Evolutionary conservation across 1,139 yeast species (phyloP).

Genomic region (Debaryomyces sp.): DNA sequence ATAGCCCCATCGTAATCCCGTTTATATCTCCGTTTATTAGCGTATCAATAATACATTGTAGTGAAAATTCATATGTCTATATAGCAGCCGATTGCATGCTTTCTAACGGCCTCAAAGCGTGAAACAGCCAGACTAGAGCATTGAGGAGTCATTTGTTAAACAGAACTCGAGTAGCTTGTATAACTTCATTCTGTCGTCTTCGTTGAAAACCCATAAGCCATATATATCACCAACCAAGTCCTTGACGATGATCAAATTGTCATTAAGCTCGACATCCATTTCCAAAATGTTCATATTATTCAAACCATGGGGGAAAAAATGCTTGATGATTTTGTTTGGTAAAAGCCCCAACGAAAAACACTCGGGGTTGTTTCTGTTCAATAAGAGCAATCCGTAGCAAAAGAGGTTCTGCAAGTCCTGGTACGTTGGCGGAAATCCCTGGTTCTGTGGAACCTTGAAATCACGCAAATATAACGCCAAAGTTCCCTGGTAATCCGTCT

Average conservation of each 20-base stretch:
- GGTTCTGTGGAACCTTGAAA: conserved; percentile 33
- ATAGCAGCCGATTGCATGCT: neutral
- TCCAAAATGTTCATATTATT: conserved; percentile 45
- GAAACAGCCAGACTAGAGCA: conserved; percentile 6
- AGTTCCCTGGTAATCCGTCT: conserved; percentile 79
- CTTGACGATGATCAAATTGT: conserved; percentile 77
- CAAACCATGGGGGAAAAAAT: conserved; percentile 42
- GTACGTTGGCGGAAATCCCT: conserved; percentile 25
- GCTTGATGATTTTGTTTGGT: conserved; percentile 55
- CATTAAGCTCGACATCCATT: conserved; percentile 79
- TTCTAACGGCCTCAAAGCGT: neutral
- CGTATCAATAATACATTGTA: neutral
- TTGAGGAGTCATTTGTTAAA: conserved; percentile 39
- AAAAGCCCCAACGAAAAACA: conserved; percentile 81
- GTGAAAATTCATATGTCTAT: neutral
- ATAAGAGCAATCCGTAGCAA: conserved; percentile 76
- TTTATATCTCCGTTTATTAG: neutral
- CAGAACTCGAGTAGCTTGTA: conserved; percentile 62
- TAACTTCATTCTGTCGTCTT: conserved; percentile 67
- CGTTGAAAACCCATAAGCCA: conserved; percentile 88
- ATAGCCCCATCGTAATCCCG: neutral
- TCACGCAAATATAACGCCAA: conserved; percentile 76
- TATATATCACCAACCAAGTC: conserved; percentile 76
- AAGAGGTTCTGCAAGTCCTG: conserved; percentile 54
- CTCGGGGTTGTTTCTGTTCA: conserved; percentile 74